A percentile compares a stretch with the other conserved stretches of the same genome.
Conservation (phyloP, 495 filamentous ascomycete genomes). For the Penicillium dipodomyicola region DNA sequence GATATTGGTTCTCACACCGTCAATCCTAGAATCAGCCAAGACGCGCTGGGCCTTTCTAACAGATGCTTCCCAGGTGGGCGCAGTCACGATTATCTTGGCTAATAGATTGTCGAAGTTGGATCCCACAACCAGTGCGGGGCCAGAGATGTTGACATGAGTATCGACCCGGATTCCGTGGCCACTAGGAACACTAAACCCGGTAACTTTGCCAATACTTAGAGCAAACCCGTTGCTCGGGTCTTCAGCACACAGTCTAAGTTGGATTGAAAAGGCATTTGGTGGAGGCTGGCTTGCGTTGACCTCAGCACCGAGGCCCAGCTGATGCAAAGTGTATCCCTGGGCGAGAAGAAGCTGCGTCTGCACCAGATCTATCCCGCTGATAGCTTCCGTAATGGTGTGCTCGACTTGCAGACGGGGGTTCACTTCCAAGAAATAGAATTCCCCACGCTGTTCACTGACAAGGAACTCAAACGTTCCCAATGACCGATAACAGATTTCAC, state of each 20-base stretch:
- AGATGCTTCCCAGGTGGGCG: slow-evolving; percentile 47
- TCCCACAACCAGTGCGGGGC: slow-evolving; percentile 40
- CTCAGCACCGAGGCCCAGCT: slow-evolving; percentile 38
- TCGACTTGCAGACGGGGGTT: slow-evolving; percentile 61
- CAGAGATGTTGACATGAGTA: slow-evolving; percentile 45
- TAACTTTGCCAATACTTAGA: slow-evolving; percentile 58
- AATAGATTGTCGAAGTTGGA: slow-evolving; percentile 59
- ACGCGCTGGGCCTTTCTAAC: slow-evolving; percentile 53
- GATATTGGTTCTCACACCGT: slow-evolving; percentile 56
- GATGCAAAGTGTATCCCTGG: slow-evolving; percentile 46
- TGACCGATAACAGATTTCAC: slow-evolving; percentile 48
- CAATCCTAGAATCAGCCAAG: slow-evolving; percentile 51
- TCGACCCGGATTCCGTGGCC: slow-evolving; percentile 59
- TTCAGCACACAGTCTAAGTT: slow-evolving; percentile 59
- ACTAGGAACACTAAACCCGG: slow-evolving; percentile 49
- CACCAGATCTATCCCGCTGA: slow-evolving; percentile 56
- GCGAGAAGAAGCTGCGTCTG: slow-evolving; percentile 53
- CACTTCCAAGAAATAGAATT: slow-evolving; percentile 66
- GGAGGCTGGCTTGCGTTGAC: slow-evolving; percentile 32
- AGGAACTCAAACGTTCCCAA: slow-evolving; percentile 63
- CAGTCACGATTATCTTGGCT: slow-evolving; percentile 61
- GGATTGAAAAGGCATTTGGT: slow-evolving; percentile 45
- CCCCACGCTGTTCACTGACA: slow-evolving; percentile 50
- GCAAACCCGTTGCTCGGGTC: slow-evolving; percentile 51
- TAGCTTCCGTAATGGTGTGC: slow-evolving; percentile 54